Base-by-base conservation (phyloP, 2,329 filamentous ascomycete genomes). In the Setomelanomma holmii region DNA sequence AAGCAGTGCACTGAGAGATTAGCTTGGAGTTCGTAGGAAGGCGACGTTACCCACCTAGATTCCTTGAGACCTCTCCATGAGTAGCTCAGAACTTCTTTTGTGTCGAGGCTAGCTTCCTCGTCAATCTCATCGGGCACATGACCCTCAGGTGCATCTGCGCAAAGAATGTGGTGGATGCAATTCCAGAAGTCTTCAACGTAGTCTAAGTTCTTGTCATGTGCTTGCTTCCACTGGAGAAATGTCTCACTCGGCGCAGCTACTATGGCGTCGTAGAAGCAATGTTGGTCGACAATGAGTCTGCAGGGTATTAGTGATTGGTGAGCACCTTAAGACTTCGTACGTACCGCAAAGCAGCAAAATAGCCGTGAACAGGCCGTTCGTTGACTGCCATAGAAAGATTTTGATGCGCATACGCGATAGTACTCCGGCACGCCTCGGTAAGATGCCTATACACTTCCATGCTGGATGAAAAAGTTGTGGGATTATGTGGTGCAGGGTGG, bases 61-160 rank as follows among this genome's bases (percentile, higher is more conserved):
- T 99, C 95, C 56, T 96, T 93, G n/a, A 97, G 81, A 5, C 92
- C 91, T 63, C 95, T 86, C 83, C 96, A 99, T 56, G 92, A 96
- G 73, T 95, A 99, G 60, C 93, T 98, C 40, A 99, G 76, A 16
- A 96, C 83, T 64, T 96, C 91, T 69, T 97, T 98, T 0, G 91
- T 92, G 45, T 89, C 88, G 2, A 91, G 81, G 1, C 87, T 89
- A 4, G 88, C 83, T 14, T 85, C 78, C 27, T 89, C 87, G 46
- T 89, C 85, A n/a, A 91, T 73, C 21, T 93, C 90, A 45, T 93
- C 86, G 0, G 88, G 89, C 3, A 91, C 79, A 71, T 95, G 88
- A 0, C 93, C 93, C 75, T 99, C 95, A 0, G 96, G 95, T 1
- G 95, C 96, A 75, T 97, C 95, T 57, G 96, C 89, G 67, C 95